Evolutionary conservation across 2,329 filamentous ascomycete species (phyloP), one percentile per base, ranked within the genome.

Genomic region (Iodosphaeria phyllophila): DNA sequence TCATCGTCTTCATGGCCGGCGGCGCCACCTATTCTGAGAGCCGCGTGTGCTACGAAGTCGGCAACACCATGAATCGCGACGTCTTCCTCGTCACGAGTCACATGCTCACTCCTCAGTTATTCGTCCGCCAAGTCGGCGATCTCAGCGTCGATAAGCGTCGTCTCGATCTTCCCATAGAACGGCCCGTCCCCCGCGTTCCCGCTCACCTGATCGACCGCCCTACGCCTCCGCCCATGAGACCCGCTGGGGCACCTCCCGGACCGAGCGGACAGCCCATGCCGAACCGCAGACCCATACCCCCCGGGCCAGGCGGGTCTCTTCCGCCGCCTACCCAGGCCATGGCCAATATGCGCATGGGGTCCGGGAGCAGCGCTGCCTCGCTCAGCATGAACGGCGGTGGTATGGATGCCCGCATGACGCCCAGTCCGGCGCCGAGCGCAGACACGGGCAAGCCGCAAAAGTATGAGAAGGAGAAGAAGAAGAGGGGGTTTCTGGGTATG

Each of bases 1-100:
- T 95, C 27, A 78, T 98, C 30, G 74, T 95, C 10, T 95, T 92
- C 46, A 75, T 95, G 64, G 89, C 86, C 2, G 89, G 89, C 23
- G 89, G 89, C 22, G 89, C 89, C 12, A 95, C 89, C 0, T 92
- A 86, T 46, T 83, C 80, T 5, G 89, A 98, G 51, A 66, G 79
- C 16, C 71, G 89, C 15, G 65, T 73, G 8, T 98, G 89, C 52
- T 95, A 95, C 45, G 82, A 93, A 40, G 56, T 86, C 14, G 75
- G 79, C 3, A 64, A 72, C 26, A 56, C 70, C 24, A 70, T 70
- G 23, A 70, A 68, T 26, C 70, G 76, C 34, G 89, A 98, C 38
- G 57, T 95, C n/a, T 79, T 91, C 44, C 65, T 98, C 5, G 69
- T 75, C 11, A 89, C 80, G 0, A 84, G 77, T 13, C 89, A 98